Evolutionary conservation across 1,139 yeast species (phyloP).

Genomic region (Suhomyces maxii): DNA sequence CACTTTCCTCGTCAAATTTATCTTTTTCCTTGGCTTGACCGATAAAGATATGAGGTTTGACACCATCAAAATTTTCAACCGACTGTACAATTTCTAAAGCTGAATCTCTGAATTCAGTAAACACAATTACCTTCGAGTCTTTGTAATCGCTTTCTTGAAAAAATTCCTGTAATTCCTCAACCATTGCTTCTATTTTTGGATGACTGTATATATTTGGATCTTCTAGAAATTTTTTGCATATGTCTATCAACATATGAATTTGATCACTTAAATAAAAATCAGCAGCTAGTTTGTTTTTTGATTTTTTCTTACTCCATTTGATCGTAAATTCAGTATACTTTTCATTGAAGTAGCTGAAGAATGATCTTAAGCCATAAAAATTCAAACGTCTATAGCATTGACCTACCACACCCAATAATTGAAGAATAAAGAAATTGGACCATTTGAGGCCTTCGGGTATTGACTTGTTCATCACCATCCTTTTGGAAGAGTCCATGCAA

Average conservation of each 20-base stretch:
- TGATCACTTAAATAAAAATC: slow-evolving; percentile 55
- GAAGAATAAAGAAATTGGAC: slow-evolving; percentile 62
- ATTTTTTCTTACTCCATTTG: slow-evolving; percentile 50
- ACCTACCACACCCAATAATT: slow-evolving; percentile 71
- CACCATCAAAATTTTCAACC: slow-evolving; percentile 42
- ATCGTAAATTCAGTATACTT: slow-evolving; percentile 60
- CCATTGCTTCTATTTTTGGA: slow-evolving; percentile 66
- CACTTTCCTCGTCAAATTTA: slow-evolving; percentile 55
- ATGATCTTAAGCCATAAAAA: slow-evolving; percentile 80
- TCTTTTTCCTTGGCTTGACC: slow-evolving; percentile 73
- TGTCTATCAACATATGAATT: slow-evolving; percentile 43
- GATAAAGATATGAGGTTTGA: slow-evolving; percentile 83
- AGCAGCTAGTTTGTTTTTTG: slow-evolving; percentile 60
- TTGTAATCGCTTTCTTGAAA: slow-evolving; percentile 35
- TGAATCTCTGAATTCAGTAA: slow-evolving; percentile 85
- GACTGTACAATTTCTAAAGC: slow-evolving; percentile 82
- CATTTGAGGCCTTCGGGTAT: slow-evolving; percentile 70
- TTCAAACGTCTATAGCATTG: slow-evolving; percentile 67
- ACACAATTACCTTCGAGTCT: slow-evolving; percentile 76
- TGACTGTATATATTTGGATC: slow-evolving; percentile 60
- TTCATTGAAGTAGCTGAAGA: slow-evolving; percentile 62
- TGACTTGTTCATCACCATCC: slow-evolving; percentile 50
- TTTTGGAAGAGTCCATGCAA: slow-evolving; percentile 68
- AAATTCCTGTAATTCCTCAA: slow-evolving; percentile 58
- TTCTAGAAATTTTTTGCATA: slow-evolving; percentile 44